A percentile compares a stretch with the other conserved stretches of the same genome.
Evolutionary conservation across 257 asterid species (phyloP).

Genomic region (Rhazya stricta): DNA sequence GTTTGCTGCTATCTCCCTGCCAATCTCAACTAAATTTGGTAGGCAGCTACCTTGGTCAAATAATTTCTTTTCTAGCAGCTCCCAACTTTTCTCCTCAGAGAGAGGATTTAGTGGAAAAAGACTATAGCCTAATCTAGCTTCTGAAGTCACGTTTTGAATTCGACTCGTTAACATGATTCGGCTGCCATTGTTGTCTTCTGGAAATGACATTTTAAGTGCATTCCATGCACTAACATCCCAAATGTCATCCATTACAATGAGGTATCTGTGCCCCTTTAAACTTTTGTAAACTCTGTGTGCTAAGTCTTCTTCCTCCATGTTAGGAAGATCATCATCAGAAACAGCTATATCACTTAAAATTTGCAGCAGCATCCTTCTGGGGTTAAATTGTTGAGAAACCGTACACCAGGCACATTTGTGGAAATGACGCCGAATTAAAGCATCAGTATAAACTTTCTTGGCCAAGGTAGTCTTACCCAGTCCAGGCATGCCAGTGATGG

Average conservation of each 20-base stretch:
- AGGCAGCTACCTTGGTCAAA: neutral
- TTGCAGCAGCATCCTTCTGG: neutral
- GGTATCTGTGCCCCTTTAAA: constrained; percentile 1
- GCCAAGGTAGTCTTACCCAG: constrained; percentile 16
- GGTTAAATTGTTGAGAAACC: neutral
- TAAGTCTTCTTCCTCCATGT: neutral
- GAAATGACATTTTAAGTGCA: neutral
- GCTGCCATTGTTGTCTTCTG: constrained; percentile 7
- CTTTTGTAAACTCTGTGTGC: neutral
- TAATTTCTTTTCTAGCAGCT: neutral
- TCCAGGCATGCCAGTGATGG: constrained; percentile 21
- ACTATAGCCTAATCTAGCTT: neutral
- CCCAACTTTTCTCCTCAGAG: neutral
- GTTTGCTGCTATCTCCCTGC: neutral
- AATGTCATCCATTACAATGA: constrained; percentile 7
- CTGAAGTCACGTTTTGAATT: neutral
- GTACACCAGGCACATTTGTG: constrained; percentile 4
- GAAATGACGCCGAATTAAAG: neutral
- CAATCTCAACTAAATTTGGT: neutral
- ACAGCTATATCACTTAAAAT: neutral
- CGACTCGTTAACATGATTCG: neutral
- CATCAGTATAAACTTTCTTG: neutral
- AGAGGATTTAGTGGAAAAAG: neutral
- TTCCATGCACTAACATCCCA: neutral
- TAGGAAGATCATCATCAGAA: neutral